Base-by-base conservation (phyloP, 2,329 filamentous ascomycete genomes). In the Gremmenia infestans region DNA sequence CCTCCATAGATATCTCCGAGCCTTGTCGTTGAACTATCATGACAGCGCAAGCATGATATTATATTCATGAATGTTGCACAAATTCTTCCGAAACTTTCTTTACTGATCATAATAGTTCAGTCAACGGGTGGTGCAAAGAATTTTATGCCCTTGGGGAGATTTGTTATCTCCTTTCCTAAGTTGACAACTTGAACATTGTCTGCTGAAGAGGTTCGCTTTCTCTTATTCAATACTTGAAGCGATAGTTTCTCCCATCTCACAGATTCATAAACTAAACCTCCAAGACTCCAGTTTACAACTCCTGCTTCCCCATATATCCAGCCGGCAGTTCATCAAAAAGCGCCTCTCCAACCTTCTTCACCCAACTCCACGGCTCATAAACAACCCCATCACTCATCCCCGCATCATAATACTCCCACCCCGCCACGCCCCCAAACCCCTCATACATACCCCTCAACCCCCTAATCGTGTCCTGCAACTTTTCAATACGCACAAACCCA, bases 401-500 rank as follows among this genome's bases (percentile, higher is more conserved):
- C 53, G 86, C 82, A 74, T 95, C 93, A 74, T 91, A 95, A 70
- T 93, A 96, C 73, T 96, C 91, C 91, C 91, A 96, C 4, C 89
- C 90, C 82, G 91, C 92, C 8, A 96, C 83, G 1, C 91, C 91
- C 0, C 91, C 91, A 69, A 66, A 88, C 9, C 48, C 50, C 5
- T 53, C 50, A 56, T 56, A 62, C 53, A 77, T 75, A 45, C 81
- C 75, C 32, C 78, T 72, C 63, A 91, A 68, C 42, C 76, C 64
- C 35, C 74, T 76, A 37, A 90, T 69, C 17, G 85, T 81, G 4
- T 74, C 71, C 3, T 76, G 75, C 32, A 89, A 73, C 22, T 74
- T 71, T 37, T 80, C 76, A 55, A 82, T 78, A 4, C 80, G 75
- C 9, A 91, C 82, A 65, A 76, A 87, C 56, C 73, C 88, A 50